Base-by-base conservation (phyloP, 495 filamentous ascomycete genomes). In the Lepidopterella palustris region DNA sequence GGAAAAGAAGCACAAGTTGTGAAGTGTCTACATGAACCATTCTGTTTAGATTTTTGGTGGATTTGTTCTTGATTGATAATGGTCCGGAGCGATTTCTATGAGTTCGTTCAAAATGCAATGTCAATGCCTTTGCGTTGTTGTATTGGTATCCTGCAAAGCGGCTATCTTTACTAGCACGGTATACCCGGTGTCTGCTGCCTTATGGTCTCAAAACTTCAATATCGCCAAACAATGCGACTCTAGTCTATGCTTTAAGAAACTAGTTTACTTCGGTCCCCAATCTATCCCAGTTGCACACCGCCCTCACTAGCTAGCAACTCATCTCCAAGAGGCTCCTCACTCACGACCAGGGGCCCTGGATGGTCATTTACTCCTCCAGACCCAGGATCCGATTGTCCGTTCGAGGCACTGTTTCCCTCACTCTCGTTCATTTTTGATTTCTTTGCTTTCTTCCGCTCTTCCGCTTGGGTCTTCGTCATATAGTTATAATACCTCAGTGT, bases 1-100 rank as follows among this genome's bases (percentile, higher is more conserved):
- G 45, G 79, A 83, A 77, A 87, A 86, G 77, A 85, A 78, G 73
- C 93, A 98, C 80, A 98, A 98, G 77, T 75, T 97, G 69, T 96
- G 68, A 47, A 61, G 52, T n/a, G n/a, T n/a, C n/a, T n/a, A n/a
- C 29, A 53, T 27, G n/a, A n/a, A n/a, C n/a, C n/a, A n/a, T n/a
- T n/a, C n/a, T n/a, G n/a, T n/a, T n/a, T n/a, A n/a, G n/a, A n/a
- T n/a, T n/a, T n/a, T n/a, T n/a, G n/a, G n/a, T n/a, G n/a, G n/a
- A n/a, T n/a, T n/a, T n/a, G n/a, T n/a, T n/a, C n/a, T n/a, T n/a
- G n/a, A n/a, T n/a, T n/a, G n/a, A n/a, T n/a, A n/a, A n/a, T n/a
- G n/a, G n/a, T n/a, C n/a, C n/a, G n/a, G n/a, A n/a, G n/a, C n/a
- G n/a, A n/a, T 15, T 5, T 48, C 20, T 20, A 5, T 42, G 31